Conservation (phyloP, 257 asterid genomes). For the Misopates orontium region DNA sequence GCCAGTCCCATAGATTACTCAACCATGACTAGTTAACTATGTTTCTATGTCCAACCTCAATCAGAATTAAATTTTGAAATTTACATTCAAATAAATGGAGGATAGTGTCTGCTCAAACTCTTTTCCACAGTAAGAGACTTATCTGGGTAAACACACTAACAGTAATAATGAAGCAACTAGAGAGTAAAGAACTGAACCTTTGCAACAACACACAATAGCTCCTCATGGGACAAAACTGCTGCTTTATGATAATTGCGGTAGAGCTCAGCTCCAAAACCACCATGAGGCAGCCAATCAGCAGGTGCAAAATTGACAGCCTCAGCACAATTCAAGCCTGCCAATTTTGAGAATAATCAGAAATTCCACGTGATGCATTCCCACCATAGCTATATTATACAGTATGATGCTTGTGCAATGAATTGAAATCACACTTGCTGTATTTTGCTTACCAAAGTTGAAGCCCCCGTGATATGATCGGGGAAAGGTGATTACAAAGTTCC, state of each 20-base stretch:
- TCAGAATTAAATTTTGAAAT: background rate
- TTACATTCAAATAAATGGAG: constrained; percentile 14
- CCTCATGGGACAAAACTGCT: constrained; percentile 94
- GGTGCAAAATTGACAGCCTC: constrained; percentile 99
- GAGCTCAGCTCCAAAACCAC: constrained; percentile 94
- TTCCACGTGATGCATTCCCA: constrained; percentile 12
- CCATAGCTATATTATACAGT: constrained; percentile 7
- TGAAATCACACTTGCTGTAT: constrained; percentile 11
- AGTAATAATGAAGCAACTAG: constrained; percentile 29
- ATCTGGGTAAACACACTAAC: constrained; percentile 13
- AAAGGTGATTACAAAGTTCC: constrained; percentile 90
- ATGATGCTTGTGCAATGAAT: constrained; percentile 6
- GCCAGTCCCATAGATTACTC: constrained; percentile 16
- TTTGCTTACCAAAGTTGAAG: constrained; percentile 83
- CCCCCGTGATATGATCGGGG: constrained; percentile 99
- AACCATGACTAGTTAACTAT: constrained; percentile 1
- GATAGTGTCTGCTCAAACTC: constrained; percentile 11
- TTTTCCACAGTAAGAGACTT: constrained; percentile 20
- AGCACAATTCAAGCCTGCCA: constrained; percentile 90
- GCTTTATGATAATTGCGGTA: constrained; percentile 81
- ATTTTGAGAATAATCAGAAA: constrained; percentile 32
- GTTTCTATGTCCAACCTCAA: constrained; percentile 1
- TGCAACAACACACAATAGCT: constrained; percentile 82
- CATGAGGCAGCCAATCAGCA: constrained; percentile 98
- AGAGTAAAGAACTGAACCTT: constrained; percentile 50